Percentiles rank a stretch among this genome's conserved stretches.
These are phyloP conservation scores for Strombidium stylifer DNA, from an alignment of 73 alveolate species.

Conservation along the genomic window DNA sequence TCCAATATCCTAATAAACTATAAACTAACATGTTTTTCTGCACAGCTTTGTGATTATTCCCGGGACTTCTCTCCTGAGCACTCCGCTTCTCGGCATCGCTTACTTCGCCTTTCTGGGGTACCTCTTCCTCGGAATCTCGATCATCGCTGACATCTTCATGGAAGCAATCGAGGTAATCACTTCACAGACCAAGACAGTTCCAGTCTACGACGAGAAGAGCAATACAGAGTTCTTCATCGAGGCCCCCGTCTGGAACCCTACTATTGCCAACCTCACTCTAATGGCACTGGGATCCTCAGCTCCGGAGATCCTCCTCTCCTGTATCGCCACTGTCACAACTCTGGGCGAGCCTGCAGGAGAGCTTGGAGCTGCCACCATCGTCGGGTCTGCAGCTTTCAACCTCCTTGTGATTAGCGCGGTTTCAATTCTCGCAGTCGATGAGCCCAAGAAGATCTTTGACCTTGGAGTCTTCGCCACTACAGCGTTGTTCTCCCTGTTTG, in stretches of 20 bases:
- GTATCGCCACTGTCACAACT: constrained; percentile 46
- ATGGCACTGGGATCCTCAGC: constrained; percentile 81
- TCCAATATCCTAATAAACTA: no score
- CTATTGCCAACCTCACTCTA: constrained; percentile 76
- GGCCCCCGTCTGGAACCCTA: constrained; percentile 86
- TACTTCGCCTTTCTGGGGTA: constrained; percentile 14
- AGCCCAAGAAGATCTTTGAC: no score
- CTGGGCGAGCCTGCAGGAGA: constrained; percentile 45
- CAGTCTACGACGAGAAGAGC: background rate
- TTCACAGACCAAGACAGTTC: constrained; percentile 45
- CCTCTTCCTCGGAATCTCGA: constrained; percentile 50
- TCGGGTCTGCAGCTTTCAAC: constrained; percentile 73
- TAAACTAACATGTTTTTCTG: no score
- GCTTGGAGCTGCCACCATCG: constrained; percentile 69
- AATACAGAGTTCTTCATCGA: no score
- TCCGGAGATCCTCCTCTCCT: constrained; percentile 70
- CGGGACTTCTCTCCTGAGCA: constrained; percentile 9
- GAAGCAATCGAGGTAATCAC: constrained; percentile 70
- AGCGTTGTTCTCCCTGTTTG: constrained; percentile 42
- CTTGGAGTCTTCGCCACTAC: constrained; percentile 55
- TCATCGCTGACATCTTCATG: constrained; percentile 61
- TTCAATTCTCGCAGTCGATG: constrained; percentile 47
- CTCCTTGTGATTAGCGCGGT: constrained; percentile 57
- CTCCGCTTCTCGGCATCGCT: constrained; percentile 11
- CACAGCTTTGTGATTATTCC: constrained; percentile 23